Percentiles rank a stretch among this genome's conserved stretches.
phyloP scores from a whole-genome alignment of 257 asterid species.

The Nicotiana obtusifolia region DNA sequence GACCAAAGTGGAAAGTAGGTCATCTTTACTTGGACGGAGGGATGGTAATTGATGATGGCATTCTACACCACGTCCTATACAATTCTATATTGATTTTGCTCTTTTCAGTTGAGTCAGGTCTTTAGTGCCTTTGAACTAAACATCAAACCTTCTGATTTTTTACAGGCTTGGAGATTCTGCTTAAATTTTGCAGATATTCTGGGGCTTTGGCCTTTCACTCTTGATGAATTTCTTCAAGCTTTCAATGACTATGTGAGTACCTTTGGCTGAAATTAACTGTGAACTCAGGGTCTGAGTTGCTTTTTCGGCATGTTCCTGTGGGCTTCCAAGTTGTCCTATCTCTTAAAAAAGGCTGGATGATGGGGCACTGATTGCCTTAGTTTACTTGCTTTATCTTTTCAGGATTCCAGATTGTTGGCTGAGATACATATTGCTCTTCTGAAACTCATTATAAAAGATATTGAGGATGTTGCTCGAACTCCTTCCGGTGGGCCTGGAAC shows the following conservation, averaged over 20 bases:
- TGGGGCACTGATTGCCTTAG: not conserved
- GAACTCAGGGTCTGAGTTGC: not conserved
- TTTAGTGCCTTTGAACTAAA: not conserved
- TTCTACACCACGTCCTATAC: not conserved
- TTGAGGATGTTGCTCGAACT: constrained; percentile 90
- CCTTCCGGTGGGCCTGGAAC: constrained; percentile 99
- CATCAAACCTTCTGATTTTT: constrained; percentile 12
- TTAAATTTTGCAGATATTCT: constrained; percentile 91
- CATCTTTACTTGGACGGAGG: constrained; percentile 4
- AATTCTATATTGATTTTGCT: not conserved
- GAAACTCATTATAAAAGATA: constrained; percentile 80
- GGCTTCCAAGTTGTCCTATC: not conserved
- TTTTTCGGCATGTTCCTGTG: not conserved
- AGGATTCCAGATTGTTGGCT: constrained; percentile 92
- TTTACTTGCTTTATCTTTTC: constrained; percentile 21
- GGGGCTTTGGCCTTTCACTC: constrained; percentile 96
- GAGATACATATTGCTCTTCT: constrained; percentile 79
- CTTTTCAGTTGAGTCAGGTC: not conserved
- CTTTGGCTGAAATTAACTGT: constrained; percentile 14
- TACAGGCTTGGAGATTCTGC: constrained; percentile 96
- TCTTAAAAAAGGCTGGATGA: not conserved
- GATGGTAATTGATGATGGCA: not conserved
- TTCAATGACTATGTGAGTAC: constrained; percentile 86
- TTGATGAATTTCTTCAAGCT: constrained; percentile 92
- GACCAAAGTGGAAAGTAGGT: not conserved